Percentiles rank a stretch among this genome's conserved stretches.
Conservation (phyloP, 108 stramenopile species). For the Pseudonitzschia pungens region DNA sequence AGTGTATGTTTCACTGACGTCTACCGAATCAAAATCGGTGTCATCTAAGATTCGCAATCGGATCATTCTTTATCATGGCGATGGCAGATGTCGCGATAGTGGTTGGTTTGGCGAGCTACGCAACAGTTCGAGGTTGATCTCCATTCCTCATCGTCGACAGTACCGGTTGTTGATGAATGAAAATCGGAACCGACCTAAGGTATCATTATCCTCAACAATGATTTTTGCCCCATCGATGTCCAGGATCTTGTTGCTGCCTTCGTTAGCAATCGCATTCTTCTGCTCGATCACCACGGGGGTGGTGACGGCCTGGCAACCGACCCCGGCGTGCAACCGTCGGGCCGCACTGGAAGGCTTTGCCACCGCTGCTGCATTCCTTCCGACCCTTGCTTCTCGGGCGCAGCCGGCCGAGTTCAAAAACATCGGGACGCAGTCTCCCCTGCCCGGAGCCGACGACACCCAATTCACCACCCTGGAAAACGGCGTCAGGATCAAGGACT, state of each 20-base stretch:
- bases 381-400: neutral
- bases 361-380: constrained; percentile 10
- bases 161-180: too few species aligned
- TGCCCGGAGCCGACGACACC: constrained; percentile 36
- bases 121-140: too few species aligned
- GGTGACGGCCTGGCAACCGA: constrained; percentile 9
- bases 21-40: neutral
- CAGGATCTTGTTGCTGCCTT: neutral
- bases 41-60: neutral
- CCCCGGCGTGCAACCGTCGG: neutral
- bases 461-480: constrained; percentile 48
- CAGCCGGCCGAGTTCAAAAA: constrained; percentile 46
- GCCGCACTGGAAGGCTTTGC: constrained; percentile 7
- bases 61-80: neutral
- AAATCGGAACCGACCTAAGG: neutral
- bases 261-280: neutral
- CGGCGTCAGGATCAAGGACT: constrained; percentile 72
- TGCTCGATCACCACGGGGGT: neutral
- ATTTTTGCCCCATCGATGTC: neutral
- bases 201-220: neutral
- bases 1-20: neutral
- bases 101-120: too few species aligned
- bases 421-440: constrained; percentile 53
- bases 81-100: neutral
- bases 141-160: too few species aligned